These are phyloP conservation scores for Nadsonia commutata DNA, from an alignment of 1,139 yeast genomes.

Conservation along the genomic window DNA sequence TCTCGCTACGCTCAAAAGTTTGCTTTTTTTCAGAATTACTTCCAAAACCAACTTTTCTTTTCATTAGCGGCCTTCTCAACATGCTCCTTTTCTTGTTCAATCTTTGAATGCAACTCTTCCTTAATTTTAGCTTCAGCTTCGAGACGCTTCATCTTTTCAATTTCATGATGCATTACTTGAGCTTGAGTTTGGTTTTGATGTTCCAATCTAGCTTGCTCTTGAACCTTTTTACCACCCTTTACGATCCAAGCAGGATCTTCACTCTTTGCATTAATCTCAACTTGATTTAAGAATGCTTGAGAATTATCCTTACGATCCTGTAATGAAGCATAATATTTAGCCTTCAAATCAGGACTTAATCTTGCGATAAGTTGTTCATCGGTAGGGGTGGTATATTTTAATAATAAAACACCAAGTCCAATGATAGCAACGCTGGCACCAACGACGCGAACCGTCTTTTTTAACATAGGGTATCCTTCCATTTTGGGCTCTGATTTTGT, in stretches of 20 bases:
- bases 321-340: not conserved
- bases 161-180: not conserved
- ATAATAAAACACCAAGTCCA: conserved; percentile 52
- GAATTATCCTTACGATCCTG: not conserved
- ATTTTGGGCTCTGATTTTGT: too few relatives aligned
- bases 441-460: conserved; percentile 11
- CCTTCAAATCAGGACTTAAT: not conserved
- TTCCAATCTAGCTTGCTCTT: not conserved
- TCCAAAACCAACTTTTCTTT: not conserved
- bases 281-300: not conserved
- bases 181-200: not conserved
- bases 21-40: too few relatives aligned
- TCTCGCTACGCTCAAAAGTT: too few relatives aligned
- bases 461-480: conserved; percentile 1
- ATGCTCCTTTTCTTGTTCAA: not conserved
- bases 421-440: conserved; percentile 47
- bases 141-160: not conserved
- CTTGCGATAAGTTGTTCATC: conserved; percentile 53
- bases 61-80: not conserved
- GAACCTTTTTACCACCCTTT: not conserved
- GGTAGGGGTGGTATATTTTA: conserved; percentile 63
- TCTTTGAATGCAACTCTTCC: not conserved
- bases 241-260: not conserved
- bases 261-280: not conserved
- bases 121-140: not conserved